Conservation (phyloP, 192 early-diverging fungal genomes). For the Coemansia sp. region DNA sequence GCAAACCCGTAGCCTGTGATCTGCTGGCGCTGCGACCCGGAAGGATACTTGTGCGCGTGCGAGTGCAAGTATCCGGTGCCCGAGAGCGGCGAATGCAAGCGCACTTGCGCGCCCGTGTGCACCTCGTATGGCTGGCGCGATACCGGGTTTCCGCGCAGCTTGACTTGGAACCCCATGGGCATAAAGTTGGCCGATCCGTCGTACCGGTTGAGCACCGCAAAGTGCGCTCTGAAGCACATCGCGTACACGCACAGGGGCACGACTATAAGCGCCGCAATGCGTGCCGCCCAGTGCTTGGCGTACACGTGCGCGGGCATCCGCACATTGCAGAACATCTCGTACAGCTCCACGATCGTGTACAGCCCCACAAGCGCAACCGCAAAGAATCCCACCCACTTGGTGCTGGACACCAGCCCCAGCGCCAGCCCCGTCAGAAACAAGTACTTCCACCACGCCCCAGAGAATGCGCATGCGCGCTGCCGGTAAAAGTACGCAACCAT, state of each 20-base stretch:
- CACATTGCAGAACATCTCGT: slow-evolving; percentile 47
- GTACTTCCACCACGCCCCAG: slow-evolving; percentile 85
- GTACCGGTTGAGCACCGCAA: slow-evolving; percentile 74
- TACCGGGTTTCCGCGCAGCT: slow-evolving; percentile 42
- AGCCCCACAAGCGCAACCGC: slow-evolving; percentile 70
- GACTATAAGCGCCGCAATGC: slow-evolving; percentile 79
- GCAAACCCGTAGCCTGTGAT: slow-evolving; percentile 79
- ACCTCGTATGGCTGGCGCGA: slow-evolving; percentile 49
- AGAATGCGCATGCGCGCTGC: slow-evolving; percentile 71
- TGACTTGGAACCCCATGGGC: slow-evolving; percentile 50
- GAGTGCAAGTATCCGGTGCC: slow-evolving; percentile 57
- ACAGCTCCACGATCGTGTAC: slow-evolving; percentile 45
- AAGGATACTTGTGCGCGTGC: slow-evolving; percentile 66
- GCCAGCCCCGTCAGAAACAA: slow-evolving; percentile 80
- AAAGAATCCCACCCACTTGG: slow-evolving; percentile 98
- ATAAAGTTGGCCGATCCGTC: slow-evolving; percentile 52
- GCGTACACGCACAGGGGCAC: slow-evolving; percentile 83
- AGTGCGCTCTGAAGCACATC: slow-evolving; percentile 82
- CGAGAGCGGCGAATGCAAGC: slow-evolving; percentile 32
- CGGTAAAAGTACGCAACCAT: slow-evolving; percentile 78
- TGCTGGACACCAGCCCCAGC: slow-evolving; percentile 82
- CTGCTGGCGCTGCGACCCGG: slow-evolving; percentile 75
- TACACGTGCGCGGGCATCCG: slow-evolving; percentile 65
- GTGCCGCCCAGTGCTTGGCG: slow-evolving; percentile 79
- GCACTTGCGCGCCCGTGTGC: slow-evolving; percentile 39